Base-by-base conservation (phyloP, 1,284 basidiomycete genomes). In the Fomitopsis schrenkii region DNA sequence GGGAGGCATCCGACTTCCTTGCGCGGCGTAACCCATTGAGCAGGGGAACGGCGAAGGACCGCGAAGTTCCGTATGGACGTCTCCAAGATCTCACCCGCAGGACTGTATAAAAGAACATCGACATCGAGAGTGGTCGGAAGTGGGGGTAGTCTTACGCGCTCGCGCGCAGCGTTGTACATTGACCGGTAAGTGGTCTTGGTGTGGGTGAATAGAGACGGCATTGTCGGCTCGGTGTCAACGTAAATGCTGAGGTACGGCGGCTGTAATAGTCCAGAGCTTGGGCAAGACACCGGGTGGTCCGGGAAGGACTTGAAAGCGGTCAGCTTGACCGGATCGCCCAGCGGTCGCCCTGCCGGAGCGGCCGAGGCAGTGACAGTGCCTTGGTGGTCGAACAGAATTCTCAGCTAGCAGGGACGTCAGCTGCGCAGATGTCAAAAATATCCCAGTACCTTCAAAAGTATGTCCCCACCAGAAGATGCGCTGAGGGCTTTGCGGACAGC, bases 31-130 rank as follows among this genome's bases (percentile, higher is more conserved):
- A 88, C 64, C 91, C 91, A 93, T 15, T 62, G 67, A 3, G 76
- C 73, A 28, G 67, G 67, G 4, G 58, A 56, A 9, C 66, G 62
- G 2, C 75, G 67, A 9, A 83, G 81, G 68, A 83, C 84, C 0
- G 89, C 88, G 57, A 91, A 73, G 65, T 91, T 93, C 68, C 80
- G 85, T 55, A 89, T 83, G 26, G 85, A 84, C 0, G 87, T 79
- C 70, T 93, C 90, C 41, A 80, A 88, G 59, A 90, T 70, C 14
- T 76, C 70, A 6, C 74, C 75, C 0, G 76, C 68, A 0, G 77
- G 59, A 64, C 86, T 87, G 74, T 82, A 85, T 46, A 93, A 70
- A n/a, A 93, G 68, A 2, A 91, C 86, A 66, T 93, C 90, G 9
- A 61, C 52, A 12, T 53, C 55, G 2, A 66, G 57, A 1, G 69